Evolutionary conservation across 2,329 filamentous ascomycete species (phyloP).

Genomic region (Aaosphaeria pasadenensis): DNA sequence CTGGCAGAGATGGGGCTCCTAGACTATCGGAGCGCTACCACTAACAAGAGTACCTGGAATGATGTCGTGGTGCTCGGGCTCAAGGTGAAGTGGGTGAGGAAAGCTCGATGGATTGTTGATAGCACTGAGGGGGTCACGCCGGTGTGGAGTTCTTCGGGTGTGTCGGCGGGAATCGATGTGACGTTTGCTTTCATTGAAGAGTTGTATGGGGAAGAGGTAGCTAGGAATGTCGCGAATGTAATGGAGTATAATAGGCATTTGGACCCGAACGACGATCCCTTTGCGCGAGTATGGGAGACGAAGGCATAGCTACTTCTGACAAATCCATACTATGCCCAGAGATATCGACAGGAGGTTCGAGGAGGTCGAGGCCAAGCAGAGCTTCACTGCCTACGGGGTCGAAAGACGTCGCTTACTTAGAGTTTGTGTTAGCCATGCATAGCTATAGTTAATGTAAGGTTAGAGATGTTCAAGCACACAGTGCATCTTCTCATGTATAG

Average conservation of each 20-base stretch:
- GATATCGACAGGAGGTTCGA: too few species aligned
- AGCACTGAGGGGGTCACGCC: slow-evolving; percentile 42
- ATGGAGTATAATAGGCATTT: slow-evolving; percentile 55
- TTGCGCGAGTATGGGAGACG: slow-evolving; percentile 32
- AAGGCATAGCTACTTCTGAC: neutral
- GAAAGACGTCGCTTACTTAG: too few species aligned
- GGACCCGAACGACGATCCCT: slow-evolving; percentile 51
- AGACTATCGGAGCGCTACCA: slow-evolving; percentile 56
- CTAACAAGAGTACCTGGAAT: slow-evolving; percentile 57
- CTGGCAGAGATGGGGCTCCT: slow-evolving; percentile 57
- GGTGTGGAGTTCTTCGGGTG: slow-evolving; percentile 61
- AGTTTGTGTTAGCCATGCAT: too few species aligned
- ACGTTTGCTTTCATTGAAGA: slow-evolving; percentile 52
- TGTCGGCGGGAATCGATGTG: slow-evolving; percentile 59
- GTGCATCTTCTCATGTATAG: too few species aligned
- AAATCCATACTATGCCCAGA: too few species aligned
- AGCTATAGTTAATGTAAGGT: too few species aligned
- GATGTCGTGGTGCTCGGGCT: slow-evolving; percentile 28
- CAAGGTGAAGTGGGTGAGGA: slow-evolving; percentile 55
- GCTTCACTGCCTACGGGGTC: too few species aligned
- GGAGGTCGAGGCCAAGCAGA: too few species aligned
- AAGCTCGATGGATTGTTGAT: slow-evolving; percentile 61
- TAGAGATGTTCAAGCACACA: too few species aligned
- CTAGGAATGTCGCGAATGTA: slow-evolving; percentile 42
- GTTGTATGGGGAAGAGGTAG: slow-evolving; percentile 50